Percentiles rank a stretch among this genome's conserved stretches.
Conservation (phyloP, 345 rosid species). For the Eutrema japonicum region DNA sequence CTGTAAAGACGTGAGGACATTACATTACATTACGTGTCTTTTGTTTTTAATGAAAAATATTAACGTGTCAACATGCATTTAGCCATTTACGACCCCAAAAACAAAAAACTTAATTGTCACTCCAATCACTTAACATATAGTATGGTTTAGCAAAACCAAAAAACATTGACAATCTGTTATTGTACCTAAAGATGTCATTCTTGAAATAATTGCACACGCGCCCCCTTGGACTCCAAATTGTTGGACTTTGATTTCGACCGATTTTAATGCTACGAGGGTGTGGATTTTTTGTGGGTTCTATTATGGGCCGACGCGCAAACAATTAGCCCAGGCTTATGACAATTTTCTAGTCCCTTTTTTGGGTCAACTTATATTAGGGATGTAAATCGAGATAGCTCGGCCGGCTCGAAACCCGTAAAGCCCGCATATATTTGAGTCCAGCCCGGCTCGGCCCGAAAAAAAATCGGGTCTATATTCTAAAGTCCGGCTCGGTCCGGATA, state of each 20-base stretch:
- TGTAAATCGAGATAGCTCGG: too few relatives aligned
- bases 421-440: too few relatives aligned
- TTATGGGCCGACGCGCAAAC: not conserved
- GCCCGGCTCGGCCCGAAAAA: too few relatives aligned
- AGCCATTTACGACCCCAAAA: not conserved
- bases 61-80: constrained; percentile 33
- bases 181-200: too few relatives aligned
- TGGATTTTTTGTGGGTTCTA: not conserved
- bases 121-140: too few relatives aligned
- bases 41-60: not conserved
- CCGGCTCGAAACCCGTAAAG: too few relatives aligned
- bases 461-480: too few relatives aligned
- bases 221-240: not conserved
- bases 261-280: not conserved
- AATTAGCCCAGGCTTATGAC: not conserved
- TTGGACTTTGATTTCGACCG: not conserved
- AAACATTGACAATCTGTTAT: too few relatives aligned
- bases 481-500: too few relatives aligned
- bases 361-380: not conserved
- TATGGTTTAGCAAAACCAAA: too few relatives aligned
- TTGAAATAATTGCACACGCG: not conserved
- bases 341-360: not conserved
- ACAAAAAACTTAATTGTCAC: not conserved
- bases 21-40: constrained; percentile 21
- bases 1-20: constrained; percentile 41